Base-by-base conservation (phyloP, 805 yeast genomes). In the Wickerhamiella australiensis region DNA sequence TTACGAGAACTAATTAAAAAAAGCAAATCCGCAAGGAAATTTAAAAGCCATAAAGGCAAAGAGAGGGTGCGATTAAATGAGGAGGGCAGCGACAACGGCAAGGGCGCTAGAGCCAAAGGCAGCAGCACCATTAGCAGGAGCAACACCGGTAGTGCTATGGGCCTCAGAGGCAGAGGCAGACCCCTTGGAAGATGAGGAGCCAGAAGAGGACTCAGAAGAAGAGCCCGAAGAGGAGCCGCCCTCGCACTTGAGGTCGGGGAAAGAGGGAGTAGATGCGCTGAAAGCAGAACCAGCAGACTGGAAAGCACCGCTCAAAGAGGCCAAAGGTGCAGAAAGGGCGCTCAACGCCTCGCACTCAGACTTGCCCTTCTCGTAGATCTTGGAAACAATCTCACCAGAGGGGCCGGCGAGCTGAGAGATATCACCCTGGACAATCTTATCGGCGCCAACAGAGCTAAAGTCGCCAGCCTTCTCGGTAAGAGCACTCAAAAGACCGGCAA, bases 401-500 rank as follows among this genome's bases (percentile, higher is more conserved):
- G 53, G 52, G 11, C 48, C 50, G 17, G 45, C 40, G 26, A 55
- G 47, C 17, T 36, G 35, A 35, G 22, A 43, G 40, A 56, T 43
- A 47, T 56, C 58, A 25, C 53, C 52, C 35, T 41, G 36, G 40
- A 56, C 58, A 43, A 56, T 57, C 13, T 47, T 7, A 17, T 35
- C 35, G 37, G 59, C 57, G 6, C 57, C 57, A 21, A 54, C 62
- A 8, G 56, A 25, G 25, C 13, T 33, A 42, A 59, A 53, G 52
- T 52, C 60, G 40, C 47, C 45, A 15, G 57, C 59, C 56, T 59
- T 59, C 47, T 40, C 42, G 35, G 54, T 52, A 31, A 58, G 52
- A 29, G 51, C 56, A 18, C 15, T 27, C 20, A 58, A 55, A 17
- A 59, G 54, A 21, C 38, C 36, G 20, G 35, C 44, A 33, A 57